These are phyloP conservation scores for Pyracantha coccinea DNA, from an alignment of 331 rosid genomes.

Conservation along the genomic window DNA sequence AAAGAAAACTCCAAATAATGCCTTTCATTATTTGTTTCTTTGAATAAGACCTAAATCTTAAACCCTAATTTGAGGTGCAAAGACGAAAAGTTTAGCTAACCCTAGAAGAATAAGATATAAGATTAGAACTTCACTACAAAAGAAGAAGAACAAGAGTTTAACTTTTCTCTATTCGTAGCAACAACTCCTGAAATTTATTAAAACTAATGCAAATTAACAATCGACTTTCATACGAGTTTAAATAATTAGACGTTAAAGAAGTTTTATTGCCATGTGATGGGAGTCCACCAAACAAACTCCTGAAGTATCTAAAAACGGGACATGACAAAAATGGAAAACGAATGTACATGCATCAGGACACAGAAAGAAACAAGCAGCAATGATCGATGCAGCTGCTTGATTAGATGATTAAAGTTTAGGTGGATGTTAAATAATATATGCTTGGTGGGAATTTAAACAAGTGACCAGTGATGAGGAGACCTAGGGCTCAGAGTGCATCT, in stretches of 20 bases:
- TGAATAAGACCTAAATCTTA: neutral
- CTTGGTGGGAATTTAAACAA: constrained; percentile 5
- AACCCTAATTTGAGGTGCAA: neutral
- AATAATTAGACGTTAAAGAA: neutral
- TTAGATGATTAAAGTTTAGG: neutral
- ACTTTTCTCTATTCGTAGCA: neutral
- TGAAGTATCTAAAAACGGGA: neutral
- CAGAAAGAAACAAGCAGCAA: neutral
- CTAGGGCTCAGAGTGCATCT: constrained; percentile 66
- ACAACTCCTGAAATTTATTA: neutral
- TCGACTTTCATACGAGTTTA: neutral
- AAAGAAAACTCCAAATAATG: neutral
- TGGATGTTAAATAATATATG: neutral
- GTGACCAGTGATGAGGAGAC: constrained; percentile 4
- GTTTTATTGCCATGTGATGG: neutral
- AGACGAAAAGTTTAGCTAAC: neutral
- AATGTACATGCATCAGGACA: neutral
- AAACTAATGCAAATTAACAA: neutral
- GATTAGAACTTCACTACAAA: no score
- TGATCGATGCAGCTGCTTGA: constrained; percentile 3
- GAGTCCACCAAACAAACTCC: constrained; percentile 6
- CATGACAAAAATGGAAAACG: neutral
- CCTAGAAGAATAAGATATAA: neutral
- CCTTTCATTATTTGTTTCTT: neutral
- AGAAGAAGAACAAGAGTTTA: no score